These are phyloP conservation scores for Yarrowia sp. DNA, from an alignment of 805 yeast genomes.

Conservation along the genomic window DNA sequence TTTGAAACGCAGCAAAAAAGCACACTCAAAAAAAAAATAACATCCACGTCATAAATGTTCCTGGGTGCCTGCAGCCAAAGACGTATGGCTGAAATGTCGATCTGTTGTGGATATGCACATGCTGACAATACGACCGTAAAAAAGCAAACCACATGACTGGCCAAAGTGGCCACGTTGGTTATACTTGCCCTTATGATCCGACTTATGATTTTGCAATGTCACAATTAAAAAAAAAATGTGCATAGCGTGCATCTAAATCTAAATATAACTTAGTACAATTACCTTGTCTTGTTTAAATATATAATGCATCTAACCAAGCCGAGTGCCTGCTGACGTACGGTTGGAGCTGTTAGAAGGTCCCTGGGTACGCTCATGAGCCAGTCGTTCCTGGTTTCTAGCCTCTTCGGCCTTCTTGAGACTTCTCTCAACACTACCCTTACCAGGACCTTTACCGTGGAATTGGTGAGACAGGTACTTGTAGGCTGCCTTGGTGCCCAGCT, in stretches of 20 bases:
- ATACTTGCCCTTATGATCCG: too few relatives aligned
- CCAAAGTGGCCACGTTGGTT: too few relatives aligned
- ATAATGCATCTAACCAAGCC: background rate
- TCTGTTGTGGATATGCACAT: too few relatives aligned
- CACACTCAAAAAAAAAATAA: too few relatives aligned
- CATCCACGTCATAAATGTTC: too few relatives aligned
- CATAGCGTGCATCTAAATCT: background rate
- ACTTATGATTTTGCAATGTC: too few relatives aligned
- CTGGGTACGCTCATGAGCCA: constrained; percentile 7
- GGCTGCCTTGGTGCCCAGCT: constrained; percentile 63
- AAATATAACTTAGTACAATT: background rate
- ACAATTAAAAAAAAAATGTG: background rate
- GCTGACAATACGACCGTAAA: too few relatives aligned
- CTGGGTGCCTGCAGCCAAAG: too few relatives aligned
- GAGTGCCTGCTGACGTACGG: constrained; percentile 4
- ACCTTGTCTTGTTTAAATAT: background rate
- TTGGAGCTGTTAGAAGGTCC: background rate
- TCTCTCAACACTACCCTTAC: constrained; percentile 41
- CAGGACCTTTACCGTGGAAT: constrained; percentile 61
- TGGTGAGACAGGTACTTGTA: constrained; percentile 71
- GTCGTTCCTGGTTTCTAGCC: constrained; percentile 14
- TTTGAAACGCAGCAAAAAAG: too few relatives aligned
- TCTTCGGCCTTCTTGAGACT: constrained; percentile 37
- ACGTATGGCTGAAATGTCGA: too few relatives aligned
- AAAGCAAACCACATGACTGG: too few relatives aligned